These are phyloP conservation scores for Vaccinium darrowii DNA, from an alignment of 148 eudicot species.

Conservation along the genomic window DNA sequence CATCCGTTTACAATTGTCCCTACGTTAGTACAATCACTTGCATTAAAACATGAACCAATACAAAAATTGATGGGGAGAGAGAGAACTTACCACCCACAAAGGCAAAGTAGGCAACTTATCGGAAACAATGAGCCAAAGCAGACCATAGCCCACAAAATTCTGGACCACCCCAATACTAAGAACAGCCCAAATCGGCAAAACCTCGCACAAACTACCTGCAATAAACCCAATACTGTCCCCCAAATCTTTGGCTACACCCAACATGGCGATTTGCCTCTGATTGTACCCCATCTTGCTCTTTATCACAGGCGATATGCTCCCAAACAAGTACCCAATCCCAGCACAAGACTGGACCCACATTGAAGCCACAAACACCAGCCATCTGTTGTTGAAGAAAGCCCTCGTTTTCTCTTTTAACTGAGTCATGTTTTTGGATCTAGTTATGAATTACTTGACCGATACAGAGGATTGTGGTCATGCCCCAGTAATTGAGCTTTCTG, in stretches of 20 bases:
- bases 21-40: background rate
- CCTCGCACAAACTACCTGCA: conserved; percentile 51
- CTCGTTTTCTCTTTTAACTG: conserved; percentile 24
- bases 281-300: conserved; percentile 57
- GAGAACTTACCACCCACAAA: conserved; percentile 59
- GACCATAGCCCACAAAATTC: conserved; percentile 58
- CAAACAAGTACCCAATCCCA: conserved; percentile 66
- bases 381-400: conserved; percentile 51
- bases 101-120: conserved; percentile 41
- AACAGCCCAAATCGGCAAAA: conserved; percentile 56
- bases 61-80: conserved; percentile 13
- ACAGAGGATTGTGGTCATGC: background rate
- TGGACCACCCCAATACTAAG: conserved; percentile 52
- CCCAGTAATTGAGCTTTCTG: background rate
- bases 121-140: conserved; percentile 55
- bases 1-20: background rate
- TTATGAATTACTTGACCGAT: background rate
- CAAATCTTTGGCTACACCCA: conserved; percentile 66
- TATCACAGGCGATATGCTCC: conserved; percentile 63
- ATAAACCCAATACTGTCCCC: conserved; percentile 60
- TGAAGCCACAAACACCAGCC: conserved; percentile 70
- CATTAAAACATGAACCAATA: conserved; percentile 8
- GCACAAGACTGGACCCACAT: conserved; percentile 69
- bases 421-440: conserved; percentile 8
- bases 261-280: conserved; percentile 49